These are phyloP conservation scores for Phytopythium vexans DNA, from an alignment of 352 stramenopile genomes.

Conservation along the genomic window DNA sequence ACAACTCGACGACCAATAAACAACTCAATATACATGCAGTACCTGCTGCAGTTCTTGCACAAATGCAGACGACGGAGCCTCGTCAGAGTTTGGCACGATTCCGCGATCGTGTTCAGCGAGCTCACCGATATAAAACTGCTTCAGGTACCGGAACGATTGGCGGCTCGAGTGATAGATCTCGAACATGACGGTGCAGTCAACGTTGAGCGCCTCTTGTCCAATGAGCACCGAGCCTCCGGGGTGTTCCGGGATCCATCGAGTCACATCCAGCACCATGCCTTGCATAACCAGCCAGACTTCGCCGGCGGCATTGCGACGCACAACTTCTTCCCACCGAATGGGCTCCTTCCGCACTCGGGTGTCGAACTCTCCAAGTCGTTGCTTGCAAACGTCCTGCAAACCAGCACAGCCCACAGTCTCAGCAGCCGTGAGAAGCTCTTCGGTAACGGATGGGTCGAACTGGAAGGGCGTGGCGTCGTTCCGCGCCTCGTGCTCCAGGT, in stretches of 20 bases:
- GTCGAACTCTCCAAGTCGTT: conserved; percentile 76
- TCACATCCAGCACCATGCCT: conserved; percentile 89
- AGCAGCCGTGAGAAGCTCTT: conserved; percentile 66
- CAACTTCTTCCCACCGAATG: conserved; percentile 81
- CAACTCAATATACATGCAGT: not conserved
- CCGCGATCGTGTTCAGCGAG: conserved; percentile 58
- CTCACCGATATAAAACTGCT: conserved; percentile 91
- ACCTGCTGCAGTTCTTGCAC: conserved; percentile 73
- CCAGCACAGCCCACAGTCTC: conserved; percentile 69
- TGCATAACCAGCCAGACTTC: conserved; percentile 88
- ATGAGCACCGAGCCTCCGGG: conserved; percentile 84
- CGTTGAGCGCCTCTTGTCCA: conserved; percentile 79
- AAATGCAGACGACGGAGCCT: conserved; percentile 61
- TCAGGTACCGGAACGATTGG: conserved; percentile 90
- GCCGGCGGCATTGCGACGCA: conserved; percentile 62
- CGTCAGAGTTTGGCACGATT: conserved; percentile 43
- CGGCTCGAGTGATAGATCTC: conserved; percentile 90
- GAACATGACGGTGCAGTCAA: conserved; percentile 89
- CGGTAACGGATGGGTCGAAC: conserved; percentile 77
- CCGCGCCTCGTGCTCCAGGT: conserved; percentile 79
- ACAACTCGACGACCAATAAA: not conserved
- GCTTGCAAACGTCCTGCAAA: conserved; percentile 72
- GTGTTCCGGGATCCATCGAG: conserved; percentile 85
- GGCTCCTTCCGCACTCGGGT: conserved; percentile 72
- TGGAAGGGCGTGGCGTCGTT: conserved; percentile 63